These are phyloP conservation scores for Heimioporus retisporus DNA, from an alignment of 1,284 basidiomycete species.

Conservation along the genomic window DNA sequence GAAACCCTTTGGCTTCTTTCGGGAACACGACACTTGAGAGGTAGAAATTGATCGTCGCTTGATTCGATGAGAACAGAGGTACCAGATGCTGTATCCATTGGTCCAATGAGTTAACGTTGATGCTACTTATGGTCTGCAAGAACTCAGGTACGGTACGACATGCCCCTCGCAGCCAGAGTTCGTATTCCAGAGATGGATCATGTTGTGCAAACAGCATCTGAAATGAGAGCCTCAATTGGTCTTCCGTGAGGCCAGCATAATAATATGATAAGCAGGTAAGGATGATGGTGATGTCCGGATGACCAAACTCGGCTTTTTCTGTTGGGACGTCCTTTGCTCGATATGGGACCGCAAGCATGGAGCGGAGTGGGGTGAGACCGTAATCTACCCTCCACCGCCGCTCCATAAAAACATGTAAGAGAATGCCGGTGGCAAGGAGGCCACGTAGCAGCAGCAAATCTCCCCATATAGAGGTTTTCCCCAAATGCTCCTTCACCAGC, in stretches of 20 bases:
- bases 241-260: constrained; percentile 52
- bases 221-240: constrained; percentile 52
- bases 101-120: constrained; percentile 42
- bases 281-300: neutral
- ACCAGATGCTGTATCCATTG: constrained; percentile 44
- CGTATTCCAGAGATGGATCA: constrained; percentile 54
- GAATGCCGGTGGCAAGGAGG: constrained; percentile 52
- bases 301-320: neutral
- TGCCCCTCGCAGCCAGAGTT: constrained; percentile 47
- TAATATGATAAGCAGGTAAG: constrained; percentile 37
- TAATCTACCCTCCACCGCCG: constrained; percentile 61
- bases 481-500: constrained; percentile 24
- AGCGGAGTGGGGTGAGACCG: constrained; percentile 52
- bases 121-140: constrained; percentile 24
- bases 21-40: constrained; percentile 40
- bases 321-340: neutral
- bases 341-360: constrained; percentile 22
- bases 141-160: constrained; percentile 31
- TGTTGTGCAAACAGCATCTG: constrained; percentile 50
- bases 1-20: constrained; percentile 53
- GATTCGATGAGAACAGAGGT: constrained; percentile 49
- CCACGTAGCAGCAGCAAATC: constrained; percentile 56
- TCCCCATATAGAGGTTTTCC: constrained; percentile 36
- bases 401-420: constrained; percentile 43
- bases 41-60: constrained; percentile 57